These are phyloP conservation scores for Cercospora nicotianae DNA, from an alignment of 2,329 filamentous ascomycete species.

Conservation along the genomic window DNA sequence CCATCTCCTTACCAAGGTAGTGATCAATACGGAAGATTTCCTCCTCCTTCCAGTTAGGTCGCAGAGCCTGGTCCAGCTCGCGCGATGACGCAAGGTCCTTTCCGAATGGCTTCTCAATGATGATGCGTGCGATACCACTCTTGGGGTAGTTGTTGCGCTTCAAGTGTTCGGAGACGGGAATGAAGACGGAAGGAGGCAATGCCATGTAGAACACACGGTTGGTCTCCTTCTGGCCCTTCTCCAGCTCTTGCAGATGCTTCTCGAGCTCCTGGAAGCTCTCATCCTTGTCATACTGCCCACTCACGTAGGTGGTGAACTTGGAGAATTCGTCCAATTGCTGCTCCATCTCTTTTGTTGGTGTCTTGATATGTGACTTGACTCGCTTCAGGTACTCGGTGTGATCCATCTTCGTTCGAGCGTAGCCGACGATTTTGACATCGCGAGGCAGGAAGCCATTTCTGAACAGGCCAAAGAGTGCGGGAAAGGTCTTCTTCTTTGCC, in stretches of 20 bases:
- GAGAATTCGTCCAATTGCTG: slow-evolving; percentile 91
- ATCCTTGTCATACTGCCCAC: slow-evolving; percentile 97
- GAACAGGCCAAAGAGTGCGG: slow-evolving; percentile 94
- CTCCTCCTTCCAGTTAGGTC: slow-evolving; percentile 97
- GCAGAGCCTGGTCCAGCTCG: slow-evolving; percentile 89
- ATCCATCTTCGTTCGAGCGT: slow-evolving; percentile 99
- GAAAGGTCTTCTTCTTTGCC: slow-evolving; percentile 99
- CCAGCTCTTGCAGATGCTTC: slow-evolving; percentile 80
- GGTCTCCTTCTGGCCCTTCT: slow-evolving; percentile 77
- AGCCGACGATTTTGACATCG: slow-evolving; percentile 95
- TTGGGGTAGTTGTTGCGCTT: slow-evolving; percentile 96
- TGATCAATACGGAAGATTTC: slow-evolving; percentile 99
- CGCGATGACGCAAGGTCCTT: slow-evolving; percentile 94
- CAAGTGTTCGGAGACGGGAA: slow-evolving; percentile 91
- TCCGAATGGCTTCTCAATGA: slow-evolving; percentile 99
- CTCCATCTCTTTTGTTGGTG: slow-evolving; percentile 94
- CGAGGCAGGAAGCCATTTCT: slow-evolving; percentile 98
- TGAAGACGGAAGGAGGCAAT: slow-evolving; percentile 95
- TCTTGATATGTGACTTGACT: slow-evolving; percentile 98
- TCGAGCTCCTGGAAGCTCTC: slow-evolving; percentile 86
- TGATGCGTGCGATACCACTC: slow-evolving; percentile 87
- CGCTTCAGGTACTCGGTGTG: slow-evolving; percentile 90
- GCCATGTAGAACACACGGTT: slow-evolving; percentile 99
- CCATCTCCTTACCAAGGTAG: slow-evolving; percentile 99
- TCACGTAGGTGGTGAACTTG: slow-evolving; percentile 84